Evolutionary conservation across 73 alveolate genomes (phyloP).

Genomic region (Breviolum minutum): DNA sequence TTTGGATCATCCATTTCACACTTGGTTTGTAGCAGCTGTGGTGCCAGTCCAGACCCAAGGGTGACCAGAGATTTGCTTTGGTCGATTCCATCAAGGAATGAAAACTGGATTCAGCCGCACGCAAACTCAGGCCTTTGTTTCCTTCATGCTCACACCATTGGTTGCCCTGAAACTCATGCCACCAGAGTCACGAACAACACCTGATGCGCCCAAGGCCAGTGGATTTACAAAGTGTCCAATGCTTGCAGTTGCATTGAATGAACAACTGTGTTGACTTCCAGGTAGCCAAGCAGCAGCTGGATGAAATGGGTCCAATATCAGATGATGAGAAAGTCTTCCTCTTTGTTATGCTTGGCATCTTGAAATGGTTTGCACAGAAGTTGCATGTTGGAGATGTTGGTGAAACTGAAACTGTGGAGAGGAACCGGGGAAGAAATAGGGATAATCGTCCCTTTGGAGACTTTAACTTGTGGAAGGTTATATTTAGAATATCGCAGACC

Average conservation of each 20-base stretch:
- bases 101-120: not conserved
- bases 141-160: constrained; percentile 70
- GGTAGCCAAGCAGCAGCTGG: constrained; percentile 80
- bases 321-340: constrained; percentile 85
- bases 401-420: too few species aligned
- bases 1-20: constrained; percentile 71
- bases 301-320: constrained; percentile 71
- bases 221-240: not conserved
- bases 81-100: not conserved
- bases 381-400: too few species aligned
- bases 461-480: too few species aligned
- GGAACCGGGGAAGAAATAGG: too few species aligned
- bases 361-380: not conserved
- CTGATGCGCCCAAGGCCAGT: constrained; percentile 81
- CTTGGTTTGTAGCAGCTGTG: constrained; percentile 72
- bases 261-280: not conserved
- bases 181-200: constrained; percentile 77
- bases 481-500: too few species aligned
- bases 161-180: constrained; percentile 83
- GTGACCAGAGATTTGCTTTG: not conserved
- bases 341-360: constrained; percentile 40
- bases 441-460: too few species aligned
- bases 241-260: not conserved
- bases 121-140: constrained; percentile 37
- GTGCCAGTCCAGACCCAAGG: constrained; percentile 53